Percentiles rank a stretch among this genome's conserved stretches.
These are phyloP conservation scores for Dipodascus albidus DNA, from an alignment of 805 yeast genomes.

Conservation along the genomic window DNA sequence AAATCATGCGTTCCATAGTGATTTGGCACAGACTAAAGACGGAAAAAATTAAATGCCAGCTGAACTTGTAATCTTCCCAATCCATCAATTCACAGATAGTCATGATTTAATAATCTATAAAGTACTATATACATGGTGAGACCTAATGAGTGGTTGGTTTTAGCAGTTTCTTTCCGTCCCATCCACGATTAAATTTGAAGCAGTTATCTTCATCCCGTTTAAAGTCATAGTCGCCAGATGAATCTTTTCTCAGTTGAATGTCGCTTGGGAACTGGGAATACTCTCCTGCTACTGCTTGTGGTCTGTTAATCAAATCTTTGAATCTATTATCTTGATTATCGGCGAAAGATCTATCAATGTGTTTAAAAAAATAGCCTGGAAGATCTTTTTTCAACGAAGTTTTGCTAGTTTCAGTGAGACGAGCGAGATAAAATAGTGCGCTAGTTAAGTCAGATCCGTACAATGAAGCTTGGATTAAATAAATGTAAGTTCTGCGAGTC, in stretches of 20 bases:
- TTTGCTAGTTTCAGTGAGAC: neutral
- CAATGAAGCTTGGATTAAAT: neutral
- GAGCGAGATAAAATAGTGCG: neutral
- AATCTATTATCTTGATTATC: neutral
- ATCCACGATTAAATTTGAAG: slow-evolving; percentile 64
- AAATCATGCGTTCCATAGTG: slow-evolving; percentile 60
- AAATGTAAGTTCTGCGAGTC: neutral
- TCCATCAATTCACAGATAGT: no score
- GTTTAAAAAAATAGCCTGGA: neutral
- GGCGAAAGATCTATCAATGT: neutral
- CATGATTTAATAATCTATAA: no score
- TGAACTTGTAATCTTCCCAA: no score
- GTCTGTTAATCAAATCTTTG: neutral
- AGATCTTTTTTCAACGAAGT: neutral
- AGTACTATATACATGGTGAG: no score
- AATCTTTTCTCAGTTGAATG: neutral
- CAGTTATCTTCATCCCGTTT: slow-evolving; percentile 30
- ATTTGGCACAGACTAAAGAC: no score
- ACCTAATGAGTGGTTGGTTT: slow-evolving; percentile 78
- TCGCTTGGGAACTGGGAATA: neutral
- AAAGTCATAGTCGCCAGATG: neutral
- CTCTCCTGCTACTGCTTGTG: neutral
- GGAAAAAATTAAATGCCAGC: no score
- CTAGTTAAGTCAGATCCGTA: neutral
- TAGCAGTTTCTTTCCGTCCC: slow-evolving; percentile 46